Evolutionary conservation across 2,329 filamentous ascomycete species (phyloP).

Genomic region (Scopulariopsis brevicaulis): DNA sequence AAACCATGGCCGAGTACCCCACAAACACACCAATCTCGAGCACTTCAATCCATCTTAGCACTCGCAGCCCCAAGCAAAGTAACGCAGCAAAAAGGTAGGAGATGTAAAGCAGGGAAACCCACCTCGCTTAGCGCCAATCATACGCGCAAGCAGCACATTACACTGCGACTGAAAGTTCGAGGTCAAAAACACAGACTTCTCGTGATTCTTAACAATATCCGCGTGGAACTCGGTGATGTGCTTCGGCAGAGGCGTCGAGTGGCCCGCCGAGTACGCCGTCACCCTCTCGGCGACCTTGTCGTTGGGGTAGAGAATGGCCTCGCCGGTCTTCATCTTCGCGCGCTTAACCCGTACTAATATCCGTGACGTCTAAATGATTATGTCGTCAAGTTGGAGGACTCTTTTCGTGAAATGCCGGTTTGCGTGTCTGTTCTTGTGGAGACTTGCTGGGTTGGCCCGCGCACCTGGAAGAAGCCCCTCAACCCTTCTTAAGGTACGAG

Average conservation of each 20-base stretch:
- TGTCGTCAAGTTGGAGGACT: too few species aligned
- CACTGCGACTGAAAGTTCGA: conserved; percentile 28
- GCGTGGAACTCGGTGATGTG: conserved; percentile 30
- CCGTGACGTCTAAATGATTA: background rate
- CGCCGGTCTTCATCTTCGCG: conserved; percentile 25
- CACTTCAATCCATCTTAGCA: conserved; percentile 15
- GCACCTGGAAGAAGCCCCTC: too few species aligned
- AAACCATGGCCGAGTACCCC: conserved; percentile 35
- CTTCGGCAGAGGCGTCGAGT: conserved; percentile 28
- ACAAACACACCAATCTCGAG: conserved; percentile 37
- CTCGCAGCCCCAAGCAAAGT: background rate
- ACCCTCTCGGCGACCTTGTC: conserved; percentile 26
- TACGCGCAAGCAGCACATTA: conserved; percentile 26
- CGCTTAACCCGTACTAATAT: too few species aligned
- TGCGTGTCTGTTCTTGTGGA: too few species aligned
- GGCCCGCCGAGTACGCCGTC: conserved; percentile 26
- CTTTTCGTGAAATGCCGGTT: background rate
- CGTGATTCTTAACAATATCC: conserved; percentile 11
- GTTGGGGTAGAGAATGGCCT: conserved; percentile 28
- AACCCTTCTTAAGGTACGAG: too few species aligned
- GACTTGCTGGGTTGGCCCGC: too few species aligned
- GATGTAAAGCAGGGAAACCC: background rate
- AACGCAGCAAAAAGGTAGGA: too few species aligned
- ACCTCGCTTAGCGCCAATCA: conserved; percentile 26
- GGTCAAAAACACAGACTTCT: conserved; percentile 24